Evolutionary conservation across 2,329 filamentous ascomycete species (phyloP).

Genomic region (Diaporthe sp.): DNA sequence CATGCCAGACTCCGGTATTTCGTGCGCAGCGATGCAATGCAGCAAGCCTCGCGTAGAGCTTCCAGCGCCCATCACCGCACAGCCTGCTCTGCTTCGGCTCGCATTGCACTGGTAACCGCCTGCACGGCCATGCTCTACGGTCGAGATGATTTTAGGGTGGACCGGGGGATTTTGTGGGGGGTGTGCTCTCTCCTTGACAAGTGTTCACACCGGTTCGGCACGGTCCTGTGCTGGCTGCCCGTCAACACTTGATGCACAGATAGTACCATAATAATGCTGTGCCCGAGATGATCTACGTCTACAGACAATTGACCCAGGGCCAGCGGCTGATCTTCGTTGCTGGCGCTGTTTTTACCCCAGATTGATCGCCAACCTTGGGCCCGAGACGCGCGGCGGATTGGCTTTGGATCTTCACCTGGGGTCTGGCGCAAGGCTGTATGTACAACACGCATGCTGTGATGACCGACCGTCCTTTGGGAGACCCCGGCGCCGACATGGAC

Average conservation of each 20-base stretch:
- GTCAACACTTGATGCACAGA: slow-evolving; percentile 2
- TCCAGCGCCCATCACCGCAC: neutral
- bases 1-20: neutral
- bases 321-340: slow-evolving; percentile 9
- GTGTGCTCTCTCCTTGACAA: neutral
- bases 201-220: neutral
- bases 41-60: slow-evolving; percentile 15
- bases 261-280: neutral
- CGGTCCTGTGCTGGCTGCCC: neutral
- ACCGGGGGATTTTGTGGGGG: neutral
- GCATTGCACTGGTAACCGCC: neutral
- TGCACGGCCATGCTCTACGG: neutral
- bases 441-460: slow-evolving; percentile 1
- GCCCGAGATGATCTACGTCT: slow-evolving; percentile 6
- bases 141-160: neutral
- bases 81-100: neutral
- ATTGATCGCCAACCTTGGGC: slow-evolving; percentile 31
- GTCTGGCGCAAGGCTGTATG: neutral
- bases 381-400: neutral
- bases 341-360: slow-evolving; percentile 8
- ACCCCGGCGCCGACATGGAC: slow-evolving; percentile 33
- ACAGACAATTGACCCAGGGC: neutral
- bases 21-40: neutral
- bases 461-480: neutral
- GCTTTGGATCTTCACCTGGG: slow-evolving; percentile 5